phyloP scores from a whole-genome alignment of 2,329 filamentous ascomycete species.

The Hypoxylon sp. region DNA sequence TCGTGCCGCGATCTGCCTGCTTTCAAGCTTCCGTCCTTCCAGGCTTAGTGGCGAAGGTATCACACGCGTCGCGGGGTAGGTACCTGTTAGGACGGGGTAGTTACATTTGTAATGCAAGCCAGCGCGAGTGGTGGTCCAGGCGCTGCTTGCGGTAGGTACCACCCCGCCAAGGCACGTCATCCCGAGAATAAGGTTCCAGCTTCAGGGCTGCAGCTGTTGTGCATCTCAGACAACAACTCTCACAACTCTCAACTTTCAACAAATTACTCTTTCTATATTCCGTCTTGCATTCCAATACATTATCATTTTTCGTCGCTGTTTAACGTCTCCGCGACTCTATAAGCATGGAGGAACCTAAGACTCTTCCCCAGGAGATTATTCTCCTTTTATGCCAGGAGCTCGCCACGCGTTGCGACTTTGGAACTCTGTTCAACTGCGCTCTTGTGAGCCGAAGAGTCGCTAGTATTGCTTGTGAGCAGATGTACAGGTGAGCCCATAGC shows the following conservation, averaged over 20 bases:
- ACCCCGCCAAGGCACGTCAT: neutral
- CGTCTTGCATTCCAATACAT: neutral
- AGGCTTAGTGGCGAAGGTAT: too few relatives aligned
- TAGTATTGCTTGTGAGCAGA: constrained; percentile 70
- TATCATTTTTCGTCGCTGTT: neutral
- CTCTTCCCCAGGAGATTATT: constrained; percentile 71
- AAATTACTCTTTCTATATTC: neutral
- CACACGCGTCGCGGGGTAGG: constrained; percentile 52
- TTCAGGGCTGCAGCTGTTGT: neutral
- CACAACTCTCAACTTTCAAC: neutral
- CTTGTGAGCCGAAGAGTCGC: constrained; percentile 70
- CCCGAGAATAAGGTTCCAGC: constrained; percentile 11
- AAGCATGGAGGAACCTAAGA: constrained; percentile 38
- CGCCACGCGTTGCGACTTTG: constrained; percentile 68
- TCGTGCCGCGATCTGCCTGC: neutral
- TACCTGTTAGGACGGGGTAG: too few relatives aligned
- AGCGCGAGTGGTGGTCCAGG: neutral
- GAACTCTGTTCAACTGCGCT: constrained; percentile 72
- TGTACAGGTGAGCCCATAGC: constrained; percentile 70
- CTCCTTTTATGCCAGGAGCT: constrained; percentile 74
- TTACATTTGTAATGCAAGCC: constrained; percentile 26
- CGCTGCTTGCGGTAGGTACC: neutral
- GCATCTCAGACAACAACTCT: constrained; percentile 2
- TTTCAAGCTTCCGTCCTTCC: neutral
- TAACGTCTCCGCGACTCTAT: neutral